Conservation (phyloP, 495 filamentous ascomycete species). For the Lasiosphaeria hispida region DNA sequence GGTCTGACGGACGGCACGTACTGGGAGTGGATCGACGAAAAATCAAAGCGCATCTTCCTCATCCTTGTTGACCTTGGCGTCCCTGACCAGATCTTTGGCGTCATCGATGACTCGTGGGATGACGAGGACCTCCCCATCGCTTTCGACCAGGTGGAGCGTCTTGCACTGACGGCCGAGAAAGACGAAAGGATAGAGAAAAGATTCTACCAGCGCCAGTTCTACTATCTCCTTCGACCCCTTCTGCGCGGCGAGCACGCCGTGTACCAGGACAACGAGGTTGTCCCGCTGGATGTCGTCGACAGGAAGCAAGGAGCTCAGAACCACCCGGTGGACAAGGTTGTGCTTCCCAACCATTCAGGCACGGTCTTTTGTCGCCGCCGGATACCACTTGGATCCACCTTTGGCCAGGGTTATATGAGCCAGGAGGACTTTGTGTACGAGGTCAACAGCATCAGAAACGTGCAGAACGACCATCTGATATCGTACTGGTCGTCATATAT, state of each 20-base stretch:
- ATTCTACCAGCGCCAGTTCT: constrained; percentile 81
- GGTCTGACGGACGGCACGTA: constrained; percentile 87
- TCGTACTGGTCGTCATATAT: constrained; percentile 79
- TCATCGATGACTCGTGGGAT: constrained; percentile 83
- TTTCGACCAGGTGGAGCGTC: constrained; percentile 64
- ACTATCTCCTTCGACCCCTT: constrained; percentile 71
- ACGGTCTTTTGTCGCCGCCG: constrained; percentile 68
- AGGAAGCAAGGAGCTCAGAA: constrained; percentile 51
- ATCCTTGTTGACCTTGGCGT: constrained; percentile 76
- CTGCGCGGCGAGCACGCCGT: constrained; percentile 66
- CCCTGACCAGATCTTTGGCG: constrained; percentile 79
- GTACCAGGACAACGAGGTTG: constrained; percentile 74
- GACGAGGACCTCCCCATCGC: constrained; percentile 85
- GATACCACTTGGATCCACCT: constrained; percentile 55
- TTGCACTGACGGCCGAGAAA: constrained; percentile 59
- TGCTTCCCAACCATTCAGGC: constrained; percentile 57
- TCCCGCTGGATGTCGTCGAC: constrained; percentile 68
- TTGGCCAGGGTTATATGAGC: constrained; percentile 55
- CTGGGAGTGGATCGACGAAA: constrained; percentile 84
- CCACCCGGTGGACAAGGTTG: constrained; percentile 64
- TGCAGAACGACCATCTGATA: constrained; percentile 78
- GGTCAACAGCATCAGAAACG: constrained; percentile 56
- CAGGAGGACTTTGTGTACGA: constrained; percentile 68
- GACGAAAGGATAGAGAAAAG: constrained; percentile 64
- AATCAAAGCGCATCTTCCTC: constrained; percentile 76